These are phyloP conservation scores for Podila horticola DNA, from an alignment of 192 early-diverging fungal genomes.

Conservation along the genomic window DNA sequence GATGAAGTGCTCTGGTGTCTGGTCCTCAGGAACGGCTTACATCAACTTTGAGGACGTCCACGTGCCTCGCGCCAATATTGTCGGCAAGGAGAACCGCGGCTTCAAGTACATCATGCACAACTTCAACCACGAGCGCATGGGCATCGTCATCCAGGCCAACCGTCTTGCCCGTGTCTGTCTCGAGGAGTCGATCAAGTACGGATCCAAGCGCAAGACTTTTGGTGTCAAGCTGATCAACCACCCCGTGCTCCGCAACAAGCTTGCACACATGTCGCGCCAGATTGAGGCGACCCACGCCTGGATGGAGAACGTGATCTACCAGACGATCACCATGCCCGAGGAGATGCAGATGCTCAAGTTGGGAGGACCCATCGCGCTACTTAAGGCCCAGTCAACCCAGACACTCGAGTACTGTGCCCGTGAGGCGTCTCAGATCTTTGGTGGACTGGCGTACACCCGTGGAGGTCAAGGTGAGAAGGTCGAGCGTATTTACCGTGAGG, in stretches of 20 bases:
- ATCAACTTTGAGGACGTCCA: constrained; percentile 88
- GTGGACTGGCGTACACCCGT: constrained; percentile 82
- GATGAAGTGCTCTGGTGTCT: constrained; percentile 86
- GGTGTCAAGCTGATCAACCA: constrained; percentile 88
- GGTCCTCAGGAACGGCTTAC: constrained; percentile 84
- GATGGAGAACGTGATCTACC: constrained; percentile 83
- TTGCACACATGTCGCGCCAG: constrained; percentile 85
- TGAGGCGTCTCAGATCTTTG: constrained; percentile 93
- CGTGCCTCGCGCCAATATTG: constrained; percentile 85
- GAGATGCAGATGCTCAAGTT: constrained; percentile 78
- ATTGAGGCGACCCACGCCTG: constrained; percentile 89
- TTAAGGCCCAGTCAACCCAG: constrained; percentile 87
- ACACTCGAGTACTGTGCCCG: constrained; percentile 90
- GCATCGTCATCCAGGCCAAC: constrained; percentile 85
- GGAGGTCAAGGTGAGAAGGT: constrained; percentile 82
- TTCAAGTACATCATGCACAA: constrained; percentile 86
- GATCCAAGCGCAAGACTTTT: constrained; percentile 88
- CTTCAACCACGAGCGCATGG: constrained; percentile 87
- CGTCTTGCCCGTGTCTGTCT: constrained; percentile 89
- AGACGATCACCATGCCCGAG: constrained; percentile 71
- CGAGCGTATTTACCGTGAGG: constrained; percentile 89
- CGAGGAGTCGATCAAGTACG: constrained; percentile 85
- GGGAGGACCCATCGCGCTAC: constrained; percentile 87
- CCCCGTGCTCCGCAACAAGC: constrained; percentile 81
- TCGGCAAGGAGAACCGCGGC: constrained; percentile 87